Base-by-base conservation (phyloP, 768 basidiomycete genomes). In the Russula foetens region DNA sequence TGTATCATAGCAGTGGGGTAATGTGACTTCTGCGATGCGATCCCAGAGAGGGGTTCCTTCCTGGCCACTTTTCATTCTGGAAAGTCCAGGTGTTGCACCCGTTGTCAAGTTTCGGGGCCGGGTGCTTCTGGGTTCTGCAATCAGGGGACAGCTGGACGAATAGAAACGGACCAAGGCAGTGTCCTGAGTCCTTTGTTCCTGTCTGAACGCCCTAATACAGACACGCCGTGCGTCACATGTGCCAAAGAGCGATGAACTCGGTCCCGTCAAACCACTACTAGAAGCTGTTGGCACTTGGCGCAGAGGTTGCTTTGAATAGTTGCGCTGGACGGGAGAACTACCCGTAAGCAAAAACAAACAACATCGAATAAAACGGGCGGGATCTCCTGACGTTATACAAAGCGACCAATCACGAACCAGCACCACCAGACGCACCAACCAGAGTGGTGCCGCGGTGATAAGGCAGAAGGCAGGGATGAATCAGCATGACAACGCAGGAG, bases 71-170 rank as follows among this genome's bases (percentile, higher is more conserved):
- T 15, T 38, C 50, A 21, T 49, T 46, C 5, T 21, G 3, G 47
- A 29, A 58, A 50, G 46, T 43, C n/a, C n/a, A n/a, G n/a, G n/a
- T n/a, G 9, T 23, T 23, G 28, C 56, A 49, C 39, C 49, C 31
- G 57, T 58, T 28, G 57, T 58, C 57, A 51, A 8, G 35, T 44
- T 50, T 51, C 57, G 57, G 49, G 44, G 41, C 57, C 57, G 57
- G 41, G n/a, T n/a, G n/a, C 7, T 31, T 51, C 41, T 29, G 48
- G 57, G 35, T 11, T 26, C 2, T 41, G 17, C 17, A 43, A 51
- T 29, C 49, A 43, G 48, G 49, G 28, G 17, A 24, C 43, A 9
- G 23, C 35, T 35, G 11, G 43, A 29, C 44, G 21, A 58, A 58
- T 51, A n/a, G 12, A 41, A 43, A 24, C 31, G 24, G 39, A 41